Conservation (phyloP, 305 asterid genomes). For the Fraxinus floribunda region DNA sequence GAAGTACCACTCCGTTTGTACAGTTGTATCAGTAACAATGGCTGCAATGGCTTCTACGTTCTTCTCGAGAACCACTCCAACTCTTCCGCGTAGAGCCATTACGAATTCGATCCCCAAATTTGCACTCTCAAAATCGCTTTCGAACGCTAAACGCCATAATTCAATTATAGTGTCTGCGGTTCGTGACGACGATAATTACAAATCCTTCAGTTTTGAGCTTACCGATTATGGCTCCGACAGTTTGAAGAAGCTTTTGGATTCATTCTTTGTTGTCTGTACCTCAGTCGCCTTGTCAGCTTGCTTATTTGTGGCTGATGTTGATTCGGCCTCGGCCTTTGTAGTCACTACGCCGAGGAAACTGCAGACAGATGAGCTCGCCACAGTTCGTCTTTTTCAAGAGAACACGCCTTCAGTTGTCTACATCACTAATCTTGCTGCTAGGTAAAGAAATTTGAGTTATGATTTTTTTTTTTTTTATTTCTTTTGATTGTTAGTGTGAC, state of each 20-base stretch:
- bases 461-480: background rate
- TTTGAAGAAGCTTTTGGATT: slow-evolving; percentile 56
- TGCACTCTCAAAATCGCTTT: slow-evolving; percentile 33
- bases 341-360: slow-evolving; percentile 64
- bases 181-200: slow-evolving; percentile 28
- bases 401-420: slow-evolving; percentile 95
- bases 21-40: slow-evolving; percentile 38
- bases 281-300: slow-evolving; percentile 76
- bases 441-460: slow-evolving; percentile 33
- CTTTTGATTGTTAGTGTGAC: slow-evolving; percentile 11
- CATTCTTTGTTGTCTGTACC: slow-evolving; percentile 67
- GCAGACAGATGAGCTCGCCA: slow-evolving; percentile 94
- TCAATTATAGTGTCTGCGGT: slow-evolving; percentile 38
- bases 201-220: slow-evolving; percentile 21
- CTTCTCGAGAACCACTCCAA: slow-evolving; percentile 47
- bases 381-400: slow-evolving; percentile 83
- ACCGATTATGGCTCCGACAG: slow-evolving; percentile 27
- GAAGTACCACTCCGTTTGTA: slow-evolving; percentile 15
- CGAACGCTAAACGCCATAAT: slow-evolving; percentile 25
- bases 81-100: slow-evolving; percentile 23
- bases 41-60: slow-evolving; percentile 65
- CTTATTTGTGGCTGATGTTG: slow-evolving; percentile 56
- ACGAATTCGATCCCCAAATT: slow-evolving; percentile 36
- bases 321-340: slow-evolving; percentile 76
- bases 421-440: slow-evolving; percentile 87